Evolutionary conservation across 75 land plant species (phyloP).

Genomic region (Pseudotsuga menziesii): DNA sequence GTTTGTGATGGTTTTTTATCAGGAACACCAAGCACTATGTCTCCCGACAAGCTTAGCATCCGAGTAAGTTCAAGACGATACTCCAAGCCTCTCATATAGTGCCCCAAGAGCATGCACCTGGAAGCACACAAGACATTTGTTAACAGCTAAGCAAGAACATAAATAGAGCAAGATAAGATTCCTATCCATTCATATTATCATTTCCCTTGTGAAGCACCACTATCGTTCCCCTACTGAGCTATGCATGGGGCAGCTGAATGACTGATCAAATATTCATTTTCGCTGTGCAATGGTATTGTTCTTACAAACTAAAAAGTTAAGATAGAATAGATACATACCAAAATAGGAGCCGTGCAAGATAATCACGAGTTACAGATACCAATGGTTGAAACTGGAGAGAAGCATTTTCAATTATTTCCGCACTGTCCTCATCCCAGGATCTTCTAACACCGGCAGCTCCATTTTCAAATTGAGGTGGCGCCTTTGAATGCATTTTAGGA

Average conservation of each 20-base stretch:
- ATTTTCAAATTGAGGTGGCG: constrained; percentile 43
- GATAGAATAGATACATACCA: constrained; percentile 45
- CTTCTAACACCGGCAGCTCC: constrained; percentile 20
- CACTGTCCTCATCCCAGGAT: constrained; percentile 35
- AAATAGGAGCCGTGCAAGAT: constrained; percentile 86
- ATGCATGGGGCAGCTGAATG: neutral
- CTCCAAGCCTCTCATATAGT: constrained; percentile 83
- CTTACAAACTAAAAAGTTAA: neutral
- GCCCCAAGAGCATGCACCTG: constrained; percentile 95
- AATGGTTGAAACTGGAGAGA: constrained; percentile 71
- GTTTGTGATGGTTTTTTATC: no score
- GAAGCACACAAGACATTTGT: neutral
- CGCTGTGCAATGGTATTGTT: neutral
- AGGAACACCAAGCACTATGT: no score
- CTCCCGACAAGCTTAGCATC: constrained; percentile 45
- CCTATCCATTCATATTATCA: no score
- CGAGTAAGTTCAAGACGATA: constrained; percentile 73
- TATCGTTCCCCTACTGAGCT: neutral
- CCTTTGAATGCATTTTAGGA: constrained; percentile 58
- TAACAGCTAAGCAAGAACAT: neutral
- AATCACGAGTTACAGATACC: constrained; percentile 73
- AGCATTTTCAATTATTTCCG: constrained; percentile 50
- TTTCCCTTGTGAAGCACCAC: neutral
- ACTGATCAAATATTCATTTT: neutral
- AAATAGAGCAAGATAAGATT: neutral